Evolutionary conservation across 1,284 basidiomycete genomes (phyloP), one percentile per base, ranked within the genome.

Genomic region (Bjerkandera adusta): DNA sequence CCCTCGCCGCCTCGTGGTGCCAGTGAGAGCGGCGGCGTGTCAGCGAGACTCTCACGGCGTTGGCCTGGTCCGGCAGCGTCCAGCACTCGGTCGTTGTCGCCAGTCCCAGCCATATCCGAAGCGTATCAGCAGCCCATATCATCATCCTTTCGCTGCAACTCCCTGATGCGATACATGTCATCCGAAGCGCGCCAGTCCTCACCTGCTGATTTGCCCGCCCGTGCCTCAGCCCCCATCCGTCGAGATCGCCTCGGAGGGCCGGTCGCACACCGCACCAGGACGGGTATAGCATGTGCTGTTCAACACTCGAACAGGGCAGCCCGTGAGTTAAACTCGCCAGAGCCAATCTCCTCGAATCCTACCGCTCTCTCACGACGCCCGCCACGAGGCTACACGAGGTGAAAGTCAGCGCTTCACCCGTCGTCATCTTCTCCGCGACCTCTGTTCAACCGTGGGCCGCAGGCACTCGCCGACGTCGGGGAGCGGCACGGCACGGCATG

Each of bases 11-110:
- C 27, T n/a, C 27, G 27, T 30, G 8, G 27, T 8, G n/a, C 27
- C 27, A 32, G 41, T 43, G 41, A 43, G 41, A 43, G 41, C 41
- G 41, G 41, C 22, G 30, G 41, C n/a, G n/a, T 43, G 41, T 43
- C 41, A 43, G 36, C 16, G 15, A 26, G 21, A n/a, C 39, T 43
- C 41, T 25, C 41, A 43, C 41, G 41, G 13, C 41, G n/a, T 30
- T 21, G 30, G 13, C n/a, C 16, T 24, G 20, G 41, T 21, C 32
- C 22, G 41, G 16, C n/a, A 26, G 36, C 36, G 41, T 34, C 26
- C 18, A n/a, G n/a, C n/a, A n/a, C n/a, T n/a, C 18, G 12, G n/a
- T 32, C 40, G 13, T 27, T 32, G 30, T 18, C 7, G 10, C 20
- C 12, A 5, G 5, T 22, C 22, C 41, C 20, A 34, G 8, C 30